Conservation (phyloP, 768 basidiomycete genomes). For the Porphyrellus cyaneotinctus region DNA sequence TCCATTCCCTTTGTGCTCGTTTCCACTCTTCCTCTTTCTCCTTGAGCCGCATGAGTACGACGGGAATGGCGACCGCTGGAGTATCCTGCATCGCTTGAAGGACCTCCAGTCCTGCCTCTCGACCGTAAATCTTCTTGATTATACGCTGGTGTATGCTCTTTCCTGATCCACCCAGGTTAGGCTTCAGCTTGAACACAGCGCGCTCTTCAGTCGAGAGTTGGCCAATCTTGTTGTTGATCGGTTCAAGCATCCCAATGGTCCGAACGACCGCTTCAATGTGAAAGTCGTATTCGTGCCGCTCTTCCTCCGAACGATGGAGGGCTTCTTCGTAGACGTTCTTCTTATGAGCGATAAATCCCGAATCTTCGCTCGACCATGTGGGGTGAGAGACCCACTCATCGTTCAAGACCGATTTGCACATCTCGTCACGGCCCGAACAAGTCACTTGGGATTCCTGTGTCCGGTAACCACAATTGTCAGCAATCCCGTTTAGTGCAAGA, state of each 20-base stretch:
- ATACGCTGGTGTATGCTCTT: slow-evolving; percentile 92
- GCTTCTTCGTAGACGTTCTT: slow-evolving; percentile 98
- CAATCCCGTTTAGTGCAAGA: neutral
- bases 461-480: neutral
- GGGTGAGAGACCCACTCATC: slow-evolving; percentile 99
- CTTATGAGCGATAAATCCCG: slow-evolving; percentile 84
- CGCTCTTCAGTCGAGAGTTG: slow-evolving; percentile 78
- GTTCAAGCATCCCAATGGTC: slow-evolving; percentile 88
- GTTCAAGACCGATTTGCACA: slow-evolving; percentile 94
- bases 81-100: slow-evolving; percentile 89
- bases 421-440: slow-evolving; percentile 94
- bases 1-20: slow-evolving; percentile 95
- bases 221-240: slow-evolving; percentile 82
- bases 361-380: slow-evolving; percentile 91
- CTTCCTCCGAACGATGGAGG: slow-evolving; percentile 93
- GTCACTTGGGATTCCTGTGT: slow-evolving; percentile 77
- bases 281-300: slow-evolving; percentile 98
- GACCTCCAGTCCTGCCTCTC: slow-evolving; percentile 77
- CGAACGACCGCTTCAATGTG: slow-evolving; percentile 94
- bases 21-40: slow-evolving; percentile 99
- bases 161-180: slow-evolving; percentile 76
- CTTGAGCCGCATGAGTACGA: slow-evolving; percentile 85
- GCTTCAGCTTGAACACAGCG: slow-evolving; percentile 77
- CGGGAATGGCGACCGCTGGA: slow-evolving; percentile 82
- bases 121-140: slow-evolving; percentile 96